Percentiles rank a stretch among this genome's conserved stretches.
phyloP scores from a whole-genome alignment of 306 rosid genomes.

The Cicer arietinum region DNA sequence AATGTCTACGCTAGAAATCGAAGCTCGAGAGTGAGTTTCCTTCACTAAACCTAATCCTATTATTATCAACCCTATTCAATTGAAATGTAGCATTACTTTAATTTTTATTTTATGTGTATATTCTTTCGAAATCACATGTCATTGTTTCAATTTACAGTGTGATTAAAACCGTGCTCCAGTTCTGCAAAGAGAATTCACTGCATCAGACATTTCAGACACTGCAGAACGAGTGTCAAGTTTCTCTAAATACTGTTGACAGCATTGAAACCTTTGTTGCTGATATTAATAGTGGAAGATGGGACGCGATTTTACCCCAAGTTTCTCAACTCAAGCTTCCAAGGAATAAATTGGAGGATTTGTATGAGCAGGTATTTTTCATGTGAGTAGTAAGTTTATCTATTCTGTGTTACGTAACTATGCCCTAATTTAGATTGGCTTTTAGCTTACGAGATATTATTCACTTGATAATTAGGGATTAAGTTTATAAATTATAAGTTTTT shows the following conservation, averaged over 20 bases:
- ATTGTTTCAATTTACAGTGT: conserved; percentile 48
- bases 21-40: conserved; percentile 88
- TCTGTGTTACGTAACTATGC: no score
- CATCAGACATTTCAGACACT: conserved; percentile 89
- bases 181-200: conserved; percentile 93
- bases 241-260: conserved; percentile 94
- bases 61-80: background rate
- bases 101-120: no score
- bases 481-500: no score
- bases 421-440: no score
- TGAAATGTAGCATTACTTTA: no score
- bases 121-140: no score
- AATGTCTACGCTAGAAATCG: conserved; percentile 97
- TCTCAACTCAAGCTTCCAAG: conserved; percentile 97
- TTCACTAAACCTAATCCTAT: background rate
- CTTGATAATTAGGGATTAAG: no score
- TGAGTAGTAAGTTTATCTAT: no score
- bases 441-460: no score
- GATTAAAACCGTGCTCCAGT: conserved; percentile 96
- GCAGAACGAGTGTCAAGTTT: conserved; percentile 97
- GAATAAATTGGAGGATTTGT: conserved; percentile 94
- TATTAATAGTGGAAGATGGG: conserved; percentile 97
- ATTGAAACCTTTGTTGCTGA: conserved; percentile 93
- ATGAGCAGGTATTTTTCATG: conserved; percentile 69
- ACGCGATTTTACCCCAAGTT: conserved; percentile 91